Conservation (phyloP, 495 filamentous ascomycete species). For the Xylaria cubensis region DNA sequence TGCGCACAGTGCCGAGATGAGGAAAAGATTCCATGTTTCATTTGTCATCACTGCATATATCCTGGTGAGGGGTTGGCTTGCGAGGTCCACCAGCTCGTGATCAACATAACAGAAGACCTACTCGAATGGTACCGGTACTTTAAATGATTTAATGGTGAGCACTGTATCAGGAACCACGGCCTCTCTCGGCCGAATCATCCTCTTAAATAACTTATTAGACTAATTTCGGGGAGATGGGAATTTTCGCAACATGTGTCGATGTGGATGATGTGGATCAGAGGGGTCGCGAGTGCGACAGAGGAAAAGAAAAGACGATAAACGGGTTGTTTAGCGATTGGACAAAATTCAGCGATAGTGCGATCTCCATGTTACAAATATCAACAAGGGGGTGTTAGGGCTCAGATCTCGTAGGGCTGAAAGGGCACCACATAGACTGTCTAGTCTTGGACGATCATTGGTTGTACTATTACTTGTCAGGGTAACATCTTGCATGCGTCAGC, state of each 20-base stretch:
- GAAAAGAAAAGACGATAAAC: not conserved
- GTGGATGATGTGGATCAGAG: slow-evolving; percentile 5
- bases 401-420: slow-evolving; percentile 47
- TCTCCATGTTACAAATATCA: slow-evolving; percentile 29
- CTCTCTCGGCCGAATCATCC: not conserved
- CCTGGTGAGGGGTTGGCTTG: not conserved
- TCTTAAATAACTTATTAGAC: not conserved
- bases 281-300: not conserved
- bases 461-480: slow-evolving; percentile 13
- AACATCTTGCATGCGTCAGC: slow-evolving; percentile 25
- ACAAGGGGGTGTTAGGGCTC: slow-evolving; percentile 37
- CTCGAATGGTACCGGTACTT: not conserved
- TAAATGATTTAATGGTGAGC: not conserved
- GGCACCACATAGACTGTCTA: slow-evolving; percentile 35
- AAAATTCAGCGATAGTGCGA: slow-evolving; percentile 18
- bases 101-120: not conserved
- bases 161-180: not conserved
- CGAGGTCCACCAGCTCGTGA: not conserved
- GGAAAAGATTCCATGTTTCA: not conserved
- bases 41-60: slow-evolving; percentile 2
- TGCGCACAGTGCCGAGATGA: slow-evolving; percentile 3
- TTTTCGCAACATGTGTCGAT: slow-evolving; percentile 5
- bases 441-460: slow-evolving; percentile 36
- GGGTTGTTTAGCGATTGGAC: slow-evolving; percentile 10
- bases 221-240: not conserved